phyloP scores from a whole-genome alignment of 2,329 filamentous ascomycete species.

The Esteya vermicola region DNA sequence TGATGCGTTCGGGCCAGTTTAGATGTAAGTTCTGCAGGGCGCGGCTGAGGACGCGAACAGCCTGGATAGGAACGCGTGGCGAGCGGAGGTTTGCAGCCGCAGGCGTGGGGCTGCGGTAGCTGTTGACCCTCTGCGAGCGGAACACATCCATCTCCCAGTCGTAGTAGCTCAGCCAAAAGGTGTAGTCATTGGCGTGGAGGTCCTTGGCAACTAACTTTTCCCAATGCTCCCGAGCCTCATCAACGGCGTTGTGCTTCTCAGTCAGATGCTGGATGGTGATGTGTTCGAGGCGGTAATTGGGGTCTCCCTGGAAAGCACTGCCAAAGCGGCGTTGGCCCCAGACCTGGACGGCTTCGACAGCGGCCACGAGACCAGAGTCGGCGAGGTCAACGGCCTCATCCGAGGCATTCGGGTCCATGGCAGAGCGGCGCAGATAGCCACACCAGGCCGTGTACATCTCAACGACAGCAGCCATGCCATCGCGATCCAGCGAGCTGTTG shows the following conservation, averaged over 20 bases:
- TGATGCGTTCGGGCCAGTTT: conserved; percentile 63
- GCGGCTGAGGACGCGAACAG: conserved; percentile 62
- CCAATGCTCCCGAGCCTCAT: conserved; percentile 67
- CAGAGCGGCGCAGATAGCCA: conserved; percentile 75
- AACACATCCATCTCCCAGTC: conserved; percentile 72
- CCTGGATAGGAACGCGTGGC: conserved; percentile 51
- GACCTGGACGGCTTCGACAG: conserved; percentile 71
- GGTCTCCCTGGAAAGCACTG: conserved; percentile 67
- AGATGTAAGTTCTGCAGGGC: conserved; percentile 49
- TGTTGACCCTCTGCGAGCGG: conserved; percentile 25
- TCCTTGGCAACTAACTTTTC: conserved; percentile 50
- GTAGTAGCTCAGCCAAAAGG: conserved; percentile 91
- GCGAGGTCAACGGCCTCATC: conserved; percentile 82
- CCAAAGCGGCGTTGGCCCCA: conserved; percentile 66
- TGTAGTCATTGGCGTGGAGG: conserved; percentile 61
- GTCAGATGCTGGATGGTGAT: conserved; percentile 87
- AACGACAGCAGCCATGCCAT: conserved; percentile 75
- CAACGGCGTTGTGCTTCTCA: conserved; percentile 64
- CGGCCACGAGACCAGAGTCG: conserved; percentile 74
- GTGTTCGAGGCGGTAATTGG: conserved; percentile 74
- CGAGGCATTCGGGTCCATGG: conserved; percentile 57
- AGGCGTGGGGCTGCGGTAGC: conserved; percentile 37
- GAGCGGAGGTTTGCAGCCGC: conserved; percentile 18
- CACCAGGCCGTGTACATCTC: conserved; percentile 94
- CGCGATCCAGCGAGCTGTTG: conserved; percentile 68